A percentile compares a stretch with the other conserved stretches of the same genome.
Conservation (phyloP, 495 filamentous ascomycete species). For the Aspergillus sparsus region DNA sequence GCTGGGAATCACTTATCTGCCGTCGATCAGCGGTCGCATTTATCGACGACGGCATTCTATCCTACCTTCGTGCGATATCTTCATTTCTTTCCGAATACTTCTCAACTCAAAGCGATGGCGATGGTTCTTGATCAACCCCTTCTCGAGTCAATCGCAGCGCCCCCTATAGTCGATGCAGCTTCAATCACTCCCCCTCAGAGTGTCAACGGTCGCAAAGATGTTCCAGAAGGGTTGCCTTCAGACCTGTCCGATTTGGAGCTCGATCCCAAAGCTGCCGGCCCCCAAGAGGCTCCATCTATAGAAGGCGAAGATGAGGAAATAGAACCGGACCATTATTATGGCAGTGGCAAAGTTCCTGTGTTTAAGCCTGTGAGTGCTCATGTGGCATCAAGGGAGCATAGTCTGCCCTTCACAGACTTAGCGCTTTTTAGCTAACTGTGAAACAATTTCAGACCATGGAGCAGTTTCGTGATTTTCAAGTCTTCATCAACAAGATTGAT, state of each 20-base stretch:
- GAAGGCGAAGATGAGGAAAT: slow-evolving; percentile 66
- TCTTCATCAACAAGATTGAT: slow-evolving; percentile 84
- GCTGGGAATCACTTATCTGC: slow-evolving; percentile 46
- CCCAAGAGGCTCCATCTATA: slow-evolving; percentile 30
- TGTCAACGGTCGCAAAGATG: slow-evolving; percentile 47
- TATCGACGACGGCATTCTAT: slow-evolving; percentile 44
- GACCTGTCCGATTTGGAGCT: slow-evolving; percentile 52
- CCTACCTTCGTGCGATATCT: slow-evolving; percentile 16
- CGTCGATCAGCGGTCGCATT: slow-evolving; percentile 54
- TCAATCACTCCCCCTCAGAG: slow-evolving; percentile 52
- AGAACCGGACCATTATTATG: slow-evolving; percentile 83
- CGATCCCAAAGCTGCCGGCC: slow-evolving; percentile 34
- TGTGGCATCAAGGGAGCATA: slow-evolving; percentile 3
- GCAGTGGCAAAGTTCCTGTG: slow-evolving; percentile 82
- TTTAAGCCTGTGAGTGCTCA: slow-evolving; percentile 76
- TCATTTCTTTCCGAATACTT: slow-evolving; percentile 15
- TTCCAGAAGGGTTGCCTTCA: slow-evolving; percentile 44
- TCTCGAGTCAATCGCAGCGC: slow-evolving; percentile 30
- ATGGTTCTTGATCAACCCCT: slow-evolving; percentile 36
- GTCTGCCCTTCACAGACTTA: background rate
- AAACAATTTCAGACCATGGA: slow-evolving; percentile 66
- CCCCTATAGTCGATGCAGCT: slow-evolving; percentile 33
- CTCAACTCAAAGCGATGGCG: slow-evolving; percentile 37
- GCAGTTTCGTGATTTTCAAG: slow-evolving; percentile 89
- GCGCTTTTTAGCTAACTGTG: slow-evolving; percentile 23